Evolutionary conservation across 148 eudicot genomes (phyloP).

Genomic region (Amaranthus cruentus): DNA sequence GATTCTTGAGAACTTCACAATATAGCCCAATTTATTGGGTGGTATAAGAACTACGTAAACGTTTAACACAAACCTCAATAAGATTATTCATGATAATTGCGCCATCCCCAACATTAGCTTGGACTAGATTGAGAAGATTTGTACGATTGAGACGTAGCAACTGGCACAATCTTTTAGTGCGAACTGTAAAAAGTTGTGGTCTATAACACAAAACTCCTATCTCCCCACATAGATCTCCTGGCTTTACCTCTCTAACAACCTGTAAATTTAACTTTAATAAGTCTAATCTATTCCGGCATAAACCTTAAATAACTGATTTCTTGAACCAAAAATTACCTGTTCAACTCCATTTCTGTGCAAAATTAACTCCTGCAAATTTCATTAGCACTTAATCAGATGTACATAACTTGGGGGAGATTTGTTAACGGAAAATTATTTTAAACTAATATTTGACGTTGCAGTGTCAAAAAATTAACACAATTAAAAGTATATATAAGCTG

Average conservation of each 20-base stretch:
- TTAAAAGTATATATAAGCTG: no score
- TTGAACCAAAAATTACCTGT: conserved; percentile 33
- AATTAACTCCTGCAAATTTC: conserved; percentile 53
- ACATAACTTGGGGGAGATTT: background rate
- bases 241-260: conserved; percentile 42
- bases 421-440: background rate
- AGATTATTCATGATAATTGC: conserved; percentile 71
- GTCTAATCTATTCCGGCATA: no score
- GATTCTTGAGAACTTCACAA: no score
- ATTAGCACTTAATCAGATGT: conserved; percentile 23
- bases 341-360: conserved; percentile 44
- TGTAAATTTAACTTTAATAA: conserved; percentile 14
- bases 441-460: background rate
- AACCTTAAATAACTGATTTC: no score
- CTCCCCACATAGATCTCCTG: conserved; percentile 77
- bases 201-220: conserved; percentile 78
- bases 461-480: no score
- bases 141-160: conserved; percentile 66
- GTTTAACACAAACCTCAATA: conserved; percentile 47
- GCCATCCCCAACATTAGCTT: conserved; percentile 79
- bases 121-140: conserved; percentile 53
- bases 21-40: no score
- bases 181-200: conserved; percentile 72
- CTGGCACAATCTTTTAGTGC: conserved; percentile 67
- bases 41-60: no score